A percentile compares a stretch with the other conserved stretches of the same genome.
phyloP scores from a whole-genome alignment of 768 basidiomycete genomes.

The Lactarius tabidus region DNA sequence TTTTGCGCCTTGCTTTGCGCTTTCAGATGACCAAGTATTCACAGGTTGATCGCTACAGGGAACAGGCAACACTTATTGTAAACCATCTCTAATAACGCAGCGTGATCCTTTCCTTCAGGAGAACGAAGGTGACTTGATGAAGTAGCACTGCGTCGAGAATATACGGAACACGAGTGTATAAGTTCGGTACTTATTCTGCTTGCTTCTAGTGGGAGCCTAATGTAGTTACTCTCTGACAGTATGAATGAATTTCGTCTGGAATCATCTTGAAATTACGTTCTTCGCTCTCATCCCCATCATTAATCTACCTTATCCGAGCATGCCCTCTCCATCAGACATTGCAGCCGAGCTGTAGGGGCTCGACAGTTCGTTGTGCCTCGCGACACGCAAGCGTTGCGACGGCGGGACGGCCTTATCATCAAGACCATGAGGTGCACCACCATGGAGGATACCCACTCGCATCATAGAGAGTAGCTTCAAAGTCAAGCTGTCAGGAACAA shows the following conservation, averaged over 20 bases:
- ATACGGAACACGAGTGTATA: background rate
- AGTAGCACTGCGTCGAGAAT: background rate
- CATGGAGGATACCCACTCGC: constrained; percentile 54
- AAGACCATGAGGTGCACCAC: constrained; percentile 49
- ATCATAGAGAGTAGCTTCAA: constrained; percentile 51
- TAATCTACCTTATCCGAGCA: constrained; percentile 28
- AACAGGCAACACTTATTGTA: too few species aligned
- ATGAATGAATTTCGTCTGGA: background rate
- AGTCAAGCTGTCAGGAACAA: constrained; percentile 7
- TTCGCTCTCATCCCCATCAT: background rate
- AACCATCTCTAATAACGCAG: background rate
- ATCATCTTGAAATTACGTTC: background rate
- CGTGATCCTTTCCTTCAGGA: background rate
- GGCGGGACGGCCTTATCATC: constrained; percentile 48
- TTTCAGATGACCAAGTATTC: background rate
- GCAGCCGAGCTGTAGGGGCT: constrained; percentile 35
- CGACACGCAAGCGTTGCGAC: constrained; percentile 44
- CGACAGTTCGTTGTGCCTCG: constrained; percentile 36
- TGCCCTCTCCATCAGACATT: constrained; percentile 34
- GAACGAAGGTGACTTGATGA: background rate
- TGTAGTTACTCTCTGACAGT: background rate
- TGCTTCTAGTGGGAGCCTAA: background rate
- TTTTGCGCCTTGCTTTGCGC: too few species aligned
- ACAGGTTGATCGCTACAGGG: too few species aligned
- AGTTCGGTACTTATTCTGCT: background rate